Evolutionary conservation across 1,139 yeast genomes (phyloP).

Genomic region (Candida mesenterica): DNA sequence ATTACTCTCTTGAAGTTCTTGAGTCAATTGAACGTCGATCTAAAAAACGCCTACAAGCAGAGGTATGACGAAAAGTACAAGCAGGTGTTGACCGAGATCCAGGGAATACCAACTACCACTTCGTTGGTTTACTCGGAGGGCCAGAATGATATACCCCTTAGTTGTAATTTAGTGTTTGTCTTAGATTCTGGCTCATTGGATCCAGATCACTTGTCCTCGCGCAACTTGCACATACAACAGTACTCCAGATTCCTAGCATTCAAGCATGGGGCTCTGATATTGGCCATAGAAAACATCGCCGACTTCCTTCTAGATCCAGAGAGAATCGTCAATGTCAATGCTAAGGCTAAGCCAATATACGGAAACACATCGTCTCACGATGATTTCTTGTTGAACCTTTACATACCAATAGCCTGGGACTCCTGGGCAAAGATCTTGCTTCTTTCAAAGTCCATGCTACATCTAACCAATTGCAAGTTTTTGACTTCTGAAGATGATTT

Average conservation of each 20-base stretch:
- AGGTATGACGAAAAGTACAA: conserved; percentile 7
- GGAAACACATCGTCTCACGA: conserved; percentile 7
- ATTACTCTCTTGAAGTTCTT: conserved; percentile 16
- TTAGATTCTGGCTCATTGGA: conserved; percentile 18
- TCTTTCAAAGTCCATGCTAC: conserved; percentile 30
- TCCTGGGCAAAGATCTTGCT: conserved; percentile 49
- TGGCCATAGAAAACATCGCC: conserved; percentile 18
- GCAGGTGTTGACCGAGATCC: conserved; percentile 10
- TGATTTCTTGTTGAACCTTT: conserved; percentile 19
- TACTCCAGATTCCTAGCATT: conserved; percentile 48
- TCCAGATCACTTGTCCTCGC: conserved; percentile 21
- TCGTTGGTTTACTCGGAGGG: conserved; percentile 12
- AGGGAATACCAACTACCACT: conserved; percentile 3
- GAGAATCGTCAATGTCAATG: not conserved
- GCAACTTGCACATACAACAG: conserved; percentile 45
- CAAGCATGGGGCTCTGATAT: conserved; percentile 39
- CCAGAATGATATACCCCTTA: conserved; percentile 21
- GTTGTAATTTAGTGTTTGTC: conserved; percentile 18
- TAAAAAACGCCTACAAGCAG: conserved; percentile 3
- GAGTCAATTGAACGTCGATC: conserved; percentile 6
- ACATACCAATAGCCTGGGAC: conserved; percentile 53
- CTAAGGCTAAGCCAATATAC: conserved; percentile 11
- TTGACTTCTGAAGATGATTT: conserved; percentile 14
- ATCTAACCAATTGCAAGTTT: conserved; percentile 10
- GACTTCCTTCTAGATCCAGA: conserved; percentile 4